These are phyloP conservation scores for Ustilago curta DNA, from an alignment of 1,284 basidiomycete genomes.

Conservation along the genomic window DNA sequence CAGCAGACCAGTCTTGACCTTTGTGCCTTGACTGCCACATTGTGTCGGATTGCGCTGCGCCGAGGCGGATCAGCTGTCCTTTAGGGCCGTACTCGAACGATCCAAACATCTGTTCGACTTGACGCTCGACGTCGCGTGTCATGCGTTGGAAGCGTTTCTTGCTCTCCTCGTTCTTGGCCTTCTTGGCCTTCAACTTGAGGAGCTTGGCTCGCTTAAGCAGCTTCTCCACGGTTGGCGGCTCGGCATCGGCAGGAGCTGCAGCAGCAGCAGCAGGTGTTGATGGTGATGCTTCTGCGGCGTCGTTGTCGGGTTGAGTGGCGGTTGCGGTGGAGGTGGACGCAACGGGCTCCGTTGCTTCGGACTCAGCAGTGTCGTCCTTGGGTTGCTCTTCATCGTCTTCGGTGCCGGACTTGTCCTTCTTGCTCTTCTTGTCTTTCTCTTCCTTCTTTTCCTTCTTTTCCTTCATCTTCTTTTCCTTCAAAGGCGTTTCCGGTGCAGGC, in stretches of 20 bases:
- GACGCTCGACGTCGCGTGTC: constrained; percentile 66
- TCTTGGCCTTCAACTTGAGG: constrained; percentile 64
- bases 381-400: not conserved
- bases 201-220: constrained; percentile 65
- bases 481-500: constrained; percentile 7
- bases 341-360: constrained; percentile 16
- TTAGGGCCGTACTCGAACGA: constrained; percentile 53
- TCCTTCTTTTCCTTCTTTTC: constrained; percentile 32
- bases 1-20: constrained; percentile 28
- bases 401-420: not conserved
- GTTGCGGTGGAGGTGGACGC: constrained; percentile 34
- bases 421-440: constrained; percentile 24
- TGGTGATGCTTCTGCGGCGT: not conserved
- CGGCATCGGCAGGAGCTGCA: constrained; percentile 9
- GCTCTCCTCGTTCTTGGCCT: constrained; percentile 60
- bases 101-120: constrained; percentile 57
- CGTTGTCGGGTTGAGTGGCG: not conserved
- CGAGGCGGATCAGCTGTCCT: constrained; percentile 43
- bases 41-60: constrained; percentile 48
- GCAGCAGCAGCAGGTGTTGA: constrained; percentile 1
- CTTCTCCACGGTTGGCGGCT: constrained; percentile 44
- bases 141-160: constrained; percentile 35
- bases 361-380: constrained; percentile 4
- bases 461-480: constrained; percentile 32
- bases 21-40: constrained; percentile 45